Evolutionary conservation across 1,284 basidiomycete genomes (phyloP).

Genomic region (Tilletia horrida): DNA sequence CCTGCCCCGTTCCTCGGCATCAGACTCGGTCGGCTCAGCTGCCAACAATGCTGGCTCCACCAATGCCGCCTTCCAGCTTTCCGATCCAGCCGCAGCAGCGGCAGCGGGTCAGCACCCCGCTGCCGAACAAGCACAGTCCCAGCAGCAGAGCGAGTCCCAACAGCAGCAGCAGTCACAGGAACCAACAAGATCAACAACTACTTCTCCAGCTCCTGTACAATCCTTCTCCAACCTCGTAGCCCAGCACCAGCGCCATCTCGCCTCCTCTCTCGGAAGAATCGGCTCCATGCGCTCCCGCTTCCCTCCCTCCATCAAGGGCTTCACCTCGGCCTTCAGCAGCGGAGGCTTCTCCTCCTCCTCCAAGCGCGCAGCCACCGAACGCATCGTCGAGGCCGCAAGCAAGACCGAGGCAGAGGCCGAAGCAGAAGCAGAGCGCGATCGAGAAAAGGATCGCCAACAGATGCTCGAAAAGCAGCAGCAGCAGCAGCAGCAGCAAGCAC

Average conservation of each 20-base stretch:
- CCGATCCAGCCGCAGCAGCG: background rate
- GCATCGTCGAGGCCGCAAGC: conserved; percentile 41
- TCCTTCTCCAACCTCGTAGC: conserved; percentile 31
- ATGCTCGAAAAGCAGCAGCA: background rate
- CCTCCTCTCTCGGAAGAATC: conserved; percentile 37
- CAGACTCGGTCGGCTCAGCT: conserved; percentile 25
- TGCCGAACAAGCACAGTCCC: background rate
- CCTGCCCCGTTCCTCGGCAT: conserved; percentile 30
- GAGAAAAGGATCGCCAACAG: background rate
- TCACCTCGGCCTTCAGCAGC: conserved; percentile 42
- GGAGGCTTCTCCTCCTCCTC: conserved; percentile 25
- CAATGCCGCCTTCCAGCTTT: background rate
- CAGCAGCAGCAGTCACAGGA: conserved; percentile 19
- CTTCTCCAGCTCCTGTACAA: conserved; percentile 18
- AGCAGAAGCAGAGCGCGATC: conserved; percentile 23
- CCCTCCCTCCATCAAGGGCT: conserved; percentile 49
- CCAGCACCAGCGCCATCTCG: conserved; percentile 16
- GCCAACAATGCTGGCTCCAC: conserved; percentile 23
- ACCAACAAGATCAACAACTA: conserved; percentile 11
- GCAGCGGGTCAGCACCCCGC: background rate
- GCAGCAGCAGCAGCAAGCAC: background rate
- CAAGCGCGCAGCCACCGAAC: conserved; percentile 42
- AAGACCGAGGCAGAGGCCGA: conserved; percentile 32
- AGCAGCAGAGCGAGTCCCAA: conserved; percentile 20
- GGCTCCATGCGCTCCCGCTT: conserved; percentile 49